phyloP scores from a whole-genome alignment of 2,329 filamentous ascomycete species.

The Annulohypoxylon truncatum region DNA sequence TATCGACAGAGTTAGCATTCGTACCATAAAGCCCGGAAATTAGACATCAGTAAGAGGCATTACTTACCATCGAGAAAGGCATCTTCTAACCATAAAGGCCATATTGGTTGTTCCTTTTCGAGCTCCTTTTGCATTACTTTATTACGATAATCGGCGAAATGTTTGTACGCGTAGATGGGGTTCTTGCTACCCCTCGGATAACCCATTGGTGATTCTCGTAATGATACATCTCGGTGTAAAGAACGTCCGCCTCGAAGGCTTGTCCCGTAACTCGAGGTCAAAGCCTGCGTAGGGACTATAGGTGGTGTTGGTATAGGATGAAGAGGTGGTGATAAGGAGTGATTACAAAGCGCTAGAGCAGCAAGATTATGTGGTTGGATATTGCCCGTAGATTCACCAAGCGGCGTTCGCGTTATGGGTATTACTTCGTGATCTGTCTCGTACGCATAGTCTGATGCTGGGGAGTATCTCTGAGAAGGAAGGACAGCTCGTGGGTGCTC shows the following conservation, averaged over 20 bases:
- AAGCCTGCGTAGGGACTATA: slow-evolving; percentile 62
- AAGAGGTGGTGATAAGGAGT: slow-evolving; percentile 58
- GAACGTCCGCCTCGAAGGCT: slow-evolving; percentile 50
- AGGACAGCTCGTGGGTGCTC: slow-evolving; percentile 59
- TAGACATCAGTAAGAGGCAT: not conserved
- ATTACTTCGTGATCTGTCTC: slow-evolving; percentile 58
- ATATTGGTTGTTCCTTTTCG: slow-evolving; percentile 69
- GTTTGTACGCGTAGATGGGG: slow-evolving; percentile 70
- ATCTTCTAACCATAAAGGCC: slow-evolving; percentile 72
- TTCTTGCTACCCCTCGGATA: slow-evolving; percentile 57
- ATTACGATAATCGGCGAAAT: slow-evolving; percentile 74
- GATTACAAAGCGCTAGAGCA: slow-evolving; percentile 59
- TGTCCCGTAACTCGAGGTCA: slow-evolving; percentile 61
- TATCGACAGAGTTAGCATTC: slow-evolving; percentile 49
- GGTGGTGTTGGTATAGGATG: slow-evolving; percentile 56
- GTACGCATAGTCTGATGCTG: slow-evolving; percentile 57
- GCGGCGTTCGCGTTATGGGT: slow-evolving; percentile 56
- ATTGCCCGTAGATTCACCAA: slow-evolving; percentile 66
- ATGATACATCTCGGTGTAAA: slow-evolving; percentile 51
- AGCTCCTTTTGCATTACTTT: slow-evolving; percentile 72
- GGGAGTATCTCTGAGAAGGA: slow-evolving; percentile 63
- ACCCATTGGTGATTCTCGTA: slow-evolving; percentile 50
- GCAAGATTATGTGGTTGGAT: slow-evolving; percentile 56
- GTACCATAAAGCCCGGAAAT: not conserved
- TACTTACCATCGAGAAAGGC: slow-evolving; percentile 74